phyloP scores from a whole-genome alignment of 176 grass and related monocot genomes.

The Tillandsia leiboldiana region DNA sequence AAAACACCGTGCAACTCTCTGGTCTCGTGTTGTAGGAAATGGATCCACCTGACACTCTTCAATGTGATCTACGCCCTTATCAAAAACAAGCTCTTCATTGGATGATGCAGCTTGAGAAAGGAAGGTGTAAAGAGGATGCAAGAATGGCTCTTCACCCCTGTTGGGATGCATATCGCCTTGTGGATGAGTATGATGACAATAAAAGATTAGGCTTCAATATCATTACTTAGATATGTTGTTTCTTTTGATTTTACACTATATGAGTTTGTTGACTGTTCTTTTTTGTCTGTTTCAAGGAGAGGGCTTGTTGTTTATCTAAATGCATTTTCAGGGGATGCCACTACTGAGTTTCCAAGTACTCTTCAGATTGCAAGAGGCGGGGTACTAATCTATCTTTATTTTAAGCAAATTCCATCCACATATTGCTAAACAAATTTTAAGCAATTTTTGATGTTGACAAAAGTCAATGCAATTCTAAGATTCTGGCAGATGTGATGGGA shows the following conservation, averaged over 20 bases:
- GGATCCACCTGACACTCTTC: conserved; percentile 48
- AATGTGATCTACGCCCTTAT: conserved; percentile 76
- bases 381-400: conserved; percentile 41
- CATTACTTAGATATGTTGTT: neutral
- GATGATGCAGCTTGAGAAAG: conserved; percentile 87
- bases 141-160: conserved; percentile 78
- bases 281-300: conserved; percentile 42
- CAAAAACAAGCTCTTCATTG: conserved; percentile 96
- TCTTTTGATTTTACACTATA: conserved; percentile 5
- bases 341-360: conserved; percentile 79
- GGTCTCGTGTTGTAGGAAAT: conserved; percentile 41
- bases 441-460: neutral
- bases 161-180: conserved; percentile 80
- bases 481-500: conserved; percentile 98
- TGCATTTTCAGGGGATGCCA: conserved; percentile 78
- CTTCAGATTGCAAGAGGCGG: conserved; percentile 84
- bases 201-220: conserved; percentile 10
- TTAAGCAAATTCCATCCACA: conserved; percentile 8
- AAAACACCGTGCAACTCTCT: conserved; percentile 9
- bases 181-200: conserved; percentile 52
- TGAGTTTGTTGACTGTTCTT: conserved; percentile 24
- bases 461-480: conserved; percentile 43
- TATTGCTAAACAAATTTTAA: neutral
- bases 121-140: conserved; percentile 58
- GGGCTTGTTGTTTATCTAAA: conserved; percentile 73